Base-by-base conservation (phyloP, 768 basidiomycete species). In the Russula ochroleuca region DNA sequence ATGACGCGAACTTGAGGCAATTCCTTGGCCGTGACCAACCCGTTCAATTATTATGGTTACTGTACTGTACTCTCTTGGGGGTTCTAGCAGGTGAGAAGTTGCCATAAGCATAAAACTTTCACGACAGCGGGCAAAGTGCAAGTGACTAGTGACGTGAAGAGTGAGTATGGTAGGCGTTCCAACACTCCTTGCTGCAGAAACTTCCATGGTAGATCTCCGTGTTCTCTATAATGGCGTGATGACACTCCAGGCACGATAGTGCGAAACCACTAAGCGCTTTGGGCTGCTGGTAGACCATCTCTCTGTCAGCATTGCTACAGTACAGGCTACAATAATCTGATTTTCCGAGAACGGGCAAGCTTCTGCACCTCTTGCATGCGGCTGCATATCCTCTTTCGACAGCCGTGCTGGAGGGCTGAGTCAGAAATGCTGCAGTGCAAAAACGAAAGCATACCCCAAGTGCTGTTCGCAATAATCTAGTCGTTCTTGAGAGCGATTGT, bases 171-270 rank as follows among this genome's bases (percentile, higher is more conserved):
- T 15, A 28, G 8, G 49, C 62, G 9, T 17, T 37, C 49, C 58
- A 50, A 37, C 62, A 63, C 17, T 17, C 19, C 41, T 6, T 6
- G 49, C 62, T 40, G 28, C 62, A 63, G 57, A 53, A 63, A 48
- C 10, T 43, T 11, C 17, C 28, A 23, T 28, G 21, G 14, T 43
- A 43, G 41, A 43, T 43, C 19, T n/a, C 19, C 41, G 10, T 11
- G 11, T n/a, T 43, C 14, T 17, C 33, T 23, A 19, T 43, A 19
- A 59, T 59, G 17, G 45, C 19, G n/a, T 51, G 45, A 33, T 57
- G 62, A 31, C 62, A 63, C 21, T 48, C 47, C 23, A 23, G 47
- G 13, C 47, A 48, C 3, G 47, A 13, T 23, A 21, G 21, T 14
- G 47, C 23, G 47, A 48, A 48, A 13, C 47, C 47, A 11, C 2